Evolutionary conservation across 345 rosid genomes (phyloP), one percentile per base, ranked within the genome.

Genomic region (Populus nigra): DNA sequence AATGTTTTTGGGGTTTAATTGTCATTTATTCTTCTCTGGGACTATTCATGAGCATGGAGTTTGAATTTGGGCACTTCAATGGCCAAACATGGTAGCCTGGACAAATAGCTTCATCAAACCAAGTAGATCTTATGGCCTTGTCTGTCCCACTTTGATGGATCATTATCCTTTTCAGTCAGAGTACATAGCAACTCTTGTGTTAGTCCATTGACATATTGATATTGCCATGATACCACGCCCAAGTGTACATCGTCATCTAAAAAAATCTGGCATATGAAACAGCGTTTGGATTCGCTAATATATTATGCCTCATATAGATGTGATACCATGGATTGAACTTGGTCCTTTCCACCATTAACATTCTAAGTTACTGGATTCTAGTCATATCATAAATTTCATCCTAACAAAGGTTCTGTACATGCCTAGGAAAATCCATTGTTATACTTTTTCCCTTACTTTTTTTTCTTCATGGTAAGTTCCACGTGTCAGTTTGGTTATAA

Each of bases 21-120:
- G 36, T 33, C 36, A 33, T 33, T 41, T 29, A 27, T 38, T 59
- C 18, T 75, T 45, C 13, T 47, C 4, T 62, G 11, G 17, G 55
- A 55, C 7, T 18, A 36, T 22, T 69, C 20, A 45, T 69, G 23
- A 8, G 17, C 29, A 43, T 69, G 55, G 41, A 3, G 12, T 63
- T 25, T 63, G 77, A 65, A 47, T 65, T 27, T 31, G 16, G 33
- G 77, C 17, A 45, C 22, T 65, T 65, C 43, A 15, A 18, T 65
- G 43, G 27, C 35, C 31, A 74, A 74, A 10, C 67, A 57, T 20
- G 41, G 77, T 65, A 65, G 71, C 31, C 6, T 74, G 50, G 18
- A 23, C 38, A 65, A n/a, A 5, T 47, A 11, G 22, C n/a, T 13
- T 47, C 36, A 35, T 8, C 22, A 12, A n/a, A 22, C 25, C 18